phyloP scores from a whole-genome alignment of 768 basidiomycete genomes.

The Russula lepida region DNA sequence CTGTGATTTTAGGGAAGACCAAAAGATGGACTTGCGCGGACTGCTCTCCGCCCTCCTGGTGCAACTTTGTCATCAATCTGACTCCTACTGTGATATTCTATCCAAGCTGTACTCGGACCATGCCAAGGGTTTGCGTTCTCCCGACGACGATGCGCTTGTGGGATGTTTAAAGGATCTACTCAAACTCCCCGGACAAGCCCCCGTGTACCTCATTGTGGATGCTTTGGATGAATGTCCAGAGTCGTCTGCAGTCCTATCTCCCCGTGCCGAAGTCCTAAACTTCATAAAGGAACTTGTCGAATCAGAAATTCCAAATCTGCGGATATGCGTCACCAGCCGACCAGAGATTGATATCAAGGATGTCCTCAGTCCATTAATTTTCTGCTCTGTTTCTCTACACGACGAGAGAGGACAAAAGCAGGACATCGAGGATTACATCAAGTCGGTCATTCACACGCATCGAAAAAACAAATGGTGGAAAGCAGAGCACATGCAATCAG shows the following conservation, averaged over 20 bases:
- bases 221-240: background rate
- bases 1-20: background rate
- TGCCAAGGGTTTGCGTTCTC: background rate
- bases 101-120: background rate
- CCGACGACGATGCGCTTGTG: background rate
- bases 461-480: background rate
- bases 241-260: background rate
- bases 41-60: background rate
- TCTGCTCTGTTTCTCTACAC: background rate
- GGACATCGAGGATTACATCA: background rate
- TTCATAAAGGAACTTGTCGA: background rate
- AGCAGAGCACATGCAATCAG: background rate
- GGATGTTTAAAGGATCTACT: background rate
- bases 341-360: background rate
- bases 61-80: background rate
- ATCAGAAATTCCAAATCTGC: background rate
- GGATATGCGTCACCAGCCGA: background rate
- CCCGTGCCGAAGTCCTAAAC: background rate
- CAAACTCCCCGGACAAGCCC: background rate
- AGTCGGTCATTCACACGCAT: background rate
- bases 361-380: background rate
- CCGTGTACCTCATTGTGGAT: background rate
- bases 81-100: background rate
- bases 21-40: too few species aligned
- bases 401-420: background rate